A percentile compares a stretch with the other conserved stretches of the same genome.
These are phyloP conservation scores for Dryadomyces sulphureus DNA, from an alignment of 2,329 filamentous ascomycete genomes.

Conservation along the genomic window DNA sequence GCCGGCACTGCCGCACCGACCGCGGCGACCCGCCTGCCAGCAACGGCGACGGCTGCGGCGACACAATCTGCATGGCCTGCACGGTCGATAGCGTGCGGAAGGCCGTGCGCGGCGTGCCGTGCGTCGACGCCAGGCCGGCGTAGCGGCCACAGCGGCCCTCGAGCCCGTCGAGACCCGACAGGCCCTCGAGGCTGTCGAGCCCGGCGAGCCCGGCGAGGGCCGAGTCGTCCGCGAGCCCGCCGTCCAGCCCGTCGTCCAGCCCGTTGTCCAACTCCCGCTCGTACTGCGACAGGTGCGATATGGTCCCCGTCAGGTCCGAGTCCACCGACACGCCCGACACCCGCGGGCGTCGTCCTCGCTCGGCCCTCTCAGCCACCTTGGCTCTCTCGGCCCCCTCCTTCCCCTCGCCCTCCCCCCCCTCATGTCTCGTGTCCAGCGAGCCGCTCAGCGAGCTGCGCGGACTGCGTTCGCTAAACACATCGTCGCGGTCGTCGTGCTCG, in stretches of 20 bases:
- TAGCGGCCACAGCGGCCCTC: slow-evolving; percentile 14
- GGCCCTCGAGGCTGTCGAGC: neutral
- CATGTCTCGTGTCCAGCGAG: slow-evolving; percentile 10
- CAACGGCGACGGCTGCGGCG: slow-evolving; percentile 34
- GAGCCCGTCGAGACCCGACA: neutral
- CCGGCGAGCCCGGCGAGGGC: slow-evolving; percentile 30
- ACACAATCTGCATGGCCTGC: slow-evolving; percentile 54
- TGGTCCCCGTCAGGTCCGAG: slow-evolving; percentile 20
- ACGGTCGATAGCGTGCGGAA: slow-evolving; percentile 59
- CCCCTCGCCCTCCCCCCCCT: slow-evolving; percentile 13
- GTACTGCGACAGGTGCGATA: slow-evolving; percentile 41
- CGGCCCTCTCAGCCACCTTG: no score
- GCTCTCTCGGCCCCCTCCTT: neutral
- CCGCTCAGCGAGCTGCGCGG: slow-evolving; percentile 38
- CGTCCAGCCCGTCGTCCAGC: slow-evolving; percentile 25
- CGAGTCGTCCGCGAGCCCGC: slow-evolving; percentile 17
- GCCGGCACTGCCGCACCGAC: slow-evolving; percentile 27
- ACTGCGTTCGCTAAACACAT: slow-evolving; percentile 44
- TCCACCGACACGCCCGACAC: neutral
- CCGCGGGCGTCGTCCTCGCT: neutral
- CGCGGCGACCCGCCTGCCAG: slow-evolving; percentile 40
- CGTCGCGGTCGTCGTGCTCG: slow-evolving; percentile 29
- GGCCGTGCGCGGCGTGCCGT: slow-evolving; percentile 43
- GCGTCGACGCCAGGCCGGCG: slow-evolving; percentile 23
- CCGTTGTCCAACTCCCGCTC: slow-evolving; percentile 14